Evolutionary conservation across 75 land plant species (phyloP), one percentile per base, ranked within the genome.

Genomic region (Cunninghamia lanceolata): DNA sequence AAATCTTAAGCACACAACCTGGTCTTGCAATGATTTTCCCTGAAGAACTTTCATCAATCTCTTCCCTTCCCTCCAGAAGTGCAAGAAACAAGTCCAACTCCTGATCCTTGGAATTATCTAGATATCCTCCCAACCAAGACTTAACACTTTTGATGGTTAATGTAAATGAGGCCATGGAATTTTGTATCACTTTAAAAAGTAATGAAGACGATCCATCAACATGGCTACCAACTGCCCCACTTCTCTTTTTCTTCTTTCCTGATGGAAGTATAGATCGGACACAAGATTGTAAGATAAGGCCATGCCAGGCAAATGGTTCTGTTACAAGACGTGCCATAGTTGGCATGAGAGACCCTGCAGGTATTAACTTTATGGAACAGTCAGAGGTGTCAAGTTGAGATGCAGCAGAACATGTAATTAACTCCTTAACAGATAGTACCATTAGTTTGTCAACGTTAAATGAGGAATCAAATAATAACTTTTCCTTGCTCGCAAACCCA

Each of bases 191-290:
- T 39, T 86, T 39, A 75, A 80, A 83, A 1, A 87, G 28, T 19
- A 83, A 87, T 34, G 89, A 84, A 39, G 71, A 84, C 16, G 38
- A 53, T 19, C 88, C 88, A 84, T 92, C 90, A n/a, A 63, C 47
- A 32, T 83, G 84, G 63, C 54, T 46, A 35, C 84, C 84, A 83
- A 53, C 21, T 35, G 84, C 4, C 32, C 88, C 91, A 78, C 86
- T 83, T 88, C 84, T 94, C 92, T 94, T 94, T 82, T 94, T 94
- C 85, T 88, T 94, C 86, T 88, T 93, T 17, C 93, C 93, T 38
- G 89, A 76, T 54, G 92, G 96, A 85, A 84, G 52, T 59, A 89
- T 54, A 63, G 92, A 89, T 47, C 90, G 90, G 19, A 89, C 76
- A 52, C 87, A 91, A n/a, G 94, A 91, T 66, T 94, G 96, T 0